Percentiles rank a stretch among this genome's conserved stretches.
Evolutionary conservation across 805 yeast genomes (phyloP).

Genomic region (Candida ponderosae): DNA sequence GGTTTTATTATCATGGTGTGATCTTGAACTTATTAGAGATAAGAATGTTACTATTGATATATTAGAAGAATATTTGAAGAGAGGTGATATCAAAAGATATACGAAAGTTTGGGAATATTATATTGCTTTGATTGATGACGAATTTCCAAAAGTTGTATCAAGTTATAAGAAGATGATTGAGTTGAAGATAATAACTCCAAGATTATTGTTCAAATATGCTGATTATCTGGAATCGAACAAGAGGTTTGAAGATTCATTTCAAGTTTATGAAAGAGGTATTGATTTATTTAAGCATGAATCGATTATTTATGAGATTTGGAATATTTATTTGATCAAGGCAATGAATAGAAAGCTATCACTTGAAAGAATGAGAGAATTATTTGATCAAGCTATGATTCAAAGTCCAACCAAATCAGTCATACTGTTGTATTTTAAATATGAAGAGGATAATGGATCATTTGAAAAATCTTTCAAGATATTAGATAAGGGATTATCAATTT

Average conservation of each 20-base stretch:
- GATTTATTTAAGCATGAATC: conserved; percentile 47
- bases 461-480: conserved; percentile 42
- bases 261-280: conserved; percentile 65
- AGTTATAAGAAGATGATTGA: conserved; percentile 48
- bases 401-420: conserved; percentile 47
- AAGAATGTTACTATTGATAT: conserved; percentile 21
- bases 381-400: conserved; percentile 54
- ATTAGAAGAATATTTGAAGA: conserved; percentile 35
- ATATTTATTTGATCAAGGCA: conserved; percentile 50
- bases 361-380: conserved; percentile 63
- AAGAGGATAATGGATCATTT: conserved; percentile 44
- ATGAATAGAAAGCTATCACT: conserved; percentile 26
- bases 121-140: conserved; percentile 60
- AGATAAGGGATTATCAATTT: conserved; percentile 29
- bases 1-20: conserved; percentile 73
- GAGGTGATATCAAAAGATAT: conserved; percentile 52
- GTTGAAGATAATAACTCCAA: conserved; percentile 62
- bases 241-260: conserved; percentile 41
- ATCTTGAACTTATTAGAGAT: conserved; percentile 28
- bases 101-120: conserved; percentile 65
- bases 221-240: conserved; percentile 43
- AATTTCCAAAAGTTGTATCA: conserved; percentile 20
- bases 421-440: conserved; percentile 53
- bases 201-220: conserved; percentile 59
- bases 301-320: conserved; percentile 64